Base-by-base conservation (phyloP, 352 stramenopile genomes). In the Phytophthora brassicae region DNA sequence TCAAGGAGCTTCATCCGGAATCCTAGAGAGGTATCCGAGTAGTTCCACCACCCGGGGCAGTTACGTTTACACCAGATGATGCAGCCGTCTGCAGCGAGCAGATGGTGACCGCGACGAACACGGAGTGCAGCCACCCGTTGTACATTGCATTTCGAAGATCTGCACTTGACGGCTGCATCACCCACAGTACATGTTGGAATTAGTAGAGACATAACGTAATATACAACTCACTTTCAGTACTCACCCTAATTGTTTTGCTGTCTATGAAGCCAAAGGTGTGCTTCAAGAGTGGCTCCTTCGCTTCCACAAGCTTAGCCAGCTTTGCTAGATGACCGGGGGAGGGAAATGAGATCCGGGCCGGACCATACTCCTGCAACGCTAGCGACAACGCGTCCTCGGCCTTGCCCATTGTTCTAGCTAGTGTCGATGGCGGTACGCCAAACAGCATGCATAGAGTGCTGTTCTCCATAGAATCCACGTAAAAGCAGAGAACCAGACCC, bases 221-320 rank as follows among this genome's bases (percentile, higher is more conserved):
- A 38, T 38, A 38, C 3, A 42, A 3, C 35, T 42, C 35, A 11
- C 5, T 42, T 42, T 20, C 31, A 38, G 31, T 38, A 16, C 20
- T 48, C 4, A 61, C 29, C 19, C 33, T 20, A 4, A 41, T 11
- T 16, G 53, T 54, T 13, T 41, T 61, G 1, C 54, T 22, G 23
- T 61, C 31, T 8, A 48, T 61, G 22, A 64, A 48, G 12, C 45
- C 16, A 66, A 72, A 50, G 3, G 33, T 54, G 56, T 79, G 19
- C 66, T 60, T 36, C 60, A 42, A 20, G 11, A 61, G 31, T 26
- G 43, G 23, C 23, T 84, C 52, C 23, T 64, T 13, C 63, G 56
- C 8, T 53, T 80, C 13, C 56, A 83, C 63, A 26, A 53, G 36
- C 16, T 19, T 49, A 12, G 31, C 43, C 6, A 62, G n/a, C 19